Evolutionary conservation across 176 grass and related monocot species (phyloP).

Genomic region (Oryza meyeriana): DNA sequence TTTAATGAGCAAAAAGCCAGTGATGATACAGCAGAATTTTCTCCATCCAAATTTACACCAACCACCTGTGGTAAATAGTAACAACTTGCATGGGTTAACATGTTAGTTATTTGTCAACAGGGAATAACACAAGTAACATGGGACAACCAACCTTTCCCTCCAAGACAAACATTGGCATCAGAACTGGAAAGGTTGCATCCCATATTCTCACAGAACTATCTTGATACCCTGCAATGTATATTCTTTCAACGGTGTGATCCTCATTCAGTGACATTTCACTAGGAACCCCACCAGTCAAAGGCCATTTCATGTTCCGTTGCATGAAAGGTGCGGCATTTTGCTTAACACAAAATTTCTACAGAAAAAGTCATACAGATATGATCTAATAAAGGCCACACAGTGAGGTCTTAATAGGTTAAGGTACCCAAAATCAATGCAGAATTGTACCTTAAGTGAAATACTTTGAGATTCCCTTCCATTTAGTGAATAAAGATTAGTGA

Average conservation of each 20-base stretch:
- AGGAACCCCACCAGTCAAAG: slow-evolving; percentile 91
- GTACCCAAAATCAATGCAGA: slow-evolving; percentile 6
- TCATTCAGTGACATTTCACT: slow-evolving; percentile 77
- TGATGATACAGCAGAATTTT: slow-evolving; percentile 65
- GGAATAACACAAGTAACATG: not conserved
- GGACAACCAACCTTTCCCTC: slow-evolving; percentile 65
- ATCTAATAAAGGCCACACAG: slow-evolving; percentile 9
- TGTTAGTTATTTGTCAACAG: slow-evolving; percentile 7
- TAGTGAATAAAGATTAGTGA: slow-evolving; percentile 59
- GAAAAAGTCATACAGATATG: slow-evolving; percentile 1
- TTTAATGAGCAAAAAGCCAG: slow-evolving; percentile 66
- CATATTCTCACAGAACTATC: slow-evolving; percentile 98
- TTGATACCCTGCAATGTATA: slow-evolving; percentile 89
- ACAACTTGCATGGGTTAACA: slow-evolving; percentile 10
- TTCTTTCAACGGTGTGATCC: slow-evolving; percentile 60
- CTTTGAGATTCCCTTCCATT: slow-evolving; percentile 34
- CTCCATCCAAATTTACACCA: slow-evolving; percentile 58
- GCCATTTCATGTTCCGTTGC: slow-evolving; percentile 74
- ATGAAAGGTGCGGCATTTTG: slow-evolving; percentile 36
- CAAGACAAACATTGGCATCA: slow-evolving; percentile 74
- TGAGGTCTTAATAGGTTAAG: slow-evolving; percentile 1
- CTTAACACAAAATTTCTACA: slow-evolving; percentile 62
- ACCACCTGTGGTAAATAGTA: slow-evolving; percentile 49
- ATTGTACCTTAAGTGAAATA: slow-evolving; percentile 68
- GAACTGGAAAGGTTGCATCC: slow-evolving; percentile 84